These are phyloP conservation scores for Kazachstania viticola DNA, from an alignment of 805 yeast genomes.

Conservation along the genomic window DNA sequence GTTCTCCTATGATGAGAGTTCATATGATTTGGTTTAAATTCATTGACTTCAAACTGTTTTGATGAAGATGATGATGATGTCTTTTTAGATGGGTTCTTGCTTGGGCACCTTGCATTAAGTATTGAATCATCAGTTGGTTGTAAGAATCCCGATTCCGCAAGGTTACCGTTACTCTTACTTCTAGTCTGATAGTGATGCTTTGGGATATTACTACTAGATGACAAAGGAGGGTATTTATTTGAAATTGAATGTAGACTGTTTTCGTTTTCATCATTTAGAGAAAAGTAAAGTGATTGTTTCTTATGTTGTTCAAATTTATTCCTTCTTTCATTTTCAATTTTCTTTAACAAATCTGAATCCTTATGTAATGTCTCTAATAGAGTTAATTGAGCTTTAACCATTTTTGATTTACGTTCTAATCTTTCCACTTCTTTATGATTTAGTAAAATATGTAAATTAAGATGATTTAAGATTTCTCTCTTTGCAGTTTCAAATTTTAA, in stretches of 20 bases:
- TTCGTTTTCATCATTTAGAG: too few species aligned
- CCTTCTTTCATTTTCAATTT: constrained; percentile 12
- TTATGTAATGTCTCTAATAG: constrained; percentile 35
- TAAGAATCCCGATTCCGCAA: constrained; percentile 7
- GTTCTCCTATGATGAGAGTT: constrained; percentile 23
- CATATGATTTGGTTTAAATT: constrained; percentile 15
- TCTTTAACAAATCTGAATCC: constrained; percentile 19
- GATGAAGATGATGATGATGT: constrained; percentile 1
- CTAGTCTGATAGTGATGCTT: constrained; percentile 24
- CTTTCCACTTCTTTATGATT: constrained; percentile 45
- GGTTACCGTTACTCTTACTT: constrained; percentile 22
- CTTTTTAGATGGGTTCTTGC: neutral
- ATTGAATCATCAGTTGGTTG: constrained; percentile 1
- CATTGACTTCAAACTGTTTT: constrained; percentile 7
- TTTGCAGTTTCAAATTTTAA: constrained; percentile 23
- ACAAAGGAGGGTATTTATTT: neutral
- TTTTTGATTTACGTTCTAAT: constrained; percentile 42
- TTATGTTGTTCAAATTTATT: constrained; percentile 8
- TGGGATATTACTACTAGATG: constrained; percentile 6
- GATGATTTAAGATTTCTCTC: constrained; percentile 31
- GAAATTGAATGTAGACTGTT: neutral
- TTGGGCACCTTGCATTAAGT: neutral
- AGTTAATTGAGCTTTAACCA: constrained; percentile 47
- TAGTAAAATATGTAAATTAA: constrained; percentile 48
- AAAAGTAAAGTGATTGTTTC: constrained; percentile 1